A percentile compares a stretch with the other conserved stretches of the same genome.
phyloP scores from a whole-genome alignment of 1,284 basidiomycete species.

The Cryptococcus sp. region DNA sequence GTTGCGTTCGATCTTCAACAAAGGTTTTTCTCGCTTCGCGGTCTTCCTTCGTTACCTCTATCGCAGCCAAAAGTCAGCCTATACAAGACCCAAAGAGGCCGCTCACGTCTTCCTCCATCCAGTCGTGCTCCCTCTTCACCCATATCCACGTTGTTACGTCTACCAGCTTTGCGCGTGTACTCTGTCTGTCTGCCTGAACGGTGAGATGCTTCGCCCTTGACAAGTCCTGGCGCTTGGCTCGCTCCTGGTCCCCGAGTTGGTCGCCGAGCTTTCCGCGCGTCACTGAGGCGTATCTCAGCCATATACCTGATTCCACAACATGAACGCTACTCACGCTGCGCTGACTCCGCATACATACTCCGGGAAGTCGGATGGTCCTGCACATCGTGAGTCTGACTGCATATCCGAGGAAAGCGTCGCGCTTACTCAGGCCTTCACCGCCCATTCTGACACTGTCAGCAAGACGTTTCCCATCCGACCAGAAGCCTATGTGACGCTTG shows the following conservation, averaged over 20 bases:
- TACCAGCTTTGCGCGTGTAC: slow-evolving; percentile 37
- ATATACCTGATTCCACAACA: too few relatives aligned
- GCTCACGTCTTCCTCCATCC: slow-evolving; percentile 40
- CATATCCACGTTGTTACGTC: slow-evolving; percentile 44
- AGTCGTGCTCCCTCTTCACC: slow-evolving; percentile 36
- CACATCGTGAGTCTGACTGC: not conserved
- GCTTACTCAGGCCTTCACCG: slow-evolving; percentile 41
- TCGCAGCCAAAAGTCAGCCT: not conserved
- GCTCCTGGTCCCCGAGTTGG: slow-evolving; percentile 27
- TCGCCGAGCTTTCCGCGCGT: slow-evolving; percentile 37
- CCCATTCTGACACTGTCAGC: slow-evolving; percentile 43
- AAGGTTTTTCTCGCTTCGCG: slow-evolving; percentile 28
- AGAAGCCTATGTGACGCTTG: slow-evolving; percentile 36
- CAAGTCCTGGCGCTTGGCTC: slow-evolving; percentile 32
- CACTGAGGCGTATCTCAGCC: slow-evolving; percentile 10
- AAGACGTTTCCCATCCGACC: slow-evolving; percentile 47
- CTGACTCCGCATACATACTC: slow-evolving; percentile 50
- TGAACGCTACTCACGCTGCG: slow-evolving; percentile 29
- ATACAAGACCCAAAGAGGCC: not conserved
- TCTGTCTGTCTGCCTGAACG: slow-evolving; percentile 48
- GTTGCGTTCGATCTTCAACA: slow-evolving; percentile 25
- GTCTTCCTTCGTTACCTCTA: slow-evolving; percentile 46
- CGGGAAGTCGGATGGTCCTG: slow-evolving; percentile 43
- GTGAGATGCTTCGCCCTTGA: slow-evolving; percentile 45
- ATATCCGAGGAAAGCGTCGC: not conserved